These are phyloP conservation scores for Colletotrichum sp. DNA, from an alignment of 2,329 filamentous ascomycete genomes.

Conservation along the genomic window DNA sequence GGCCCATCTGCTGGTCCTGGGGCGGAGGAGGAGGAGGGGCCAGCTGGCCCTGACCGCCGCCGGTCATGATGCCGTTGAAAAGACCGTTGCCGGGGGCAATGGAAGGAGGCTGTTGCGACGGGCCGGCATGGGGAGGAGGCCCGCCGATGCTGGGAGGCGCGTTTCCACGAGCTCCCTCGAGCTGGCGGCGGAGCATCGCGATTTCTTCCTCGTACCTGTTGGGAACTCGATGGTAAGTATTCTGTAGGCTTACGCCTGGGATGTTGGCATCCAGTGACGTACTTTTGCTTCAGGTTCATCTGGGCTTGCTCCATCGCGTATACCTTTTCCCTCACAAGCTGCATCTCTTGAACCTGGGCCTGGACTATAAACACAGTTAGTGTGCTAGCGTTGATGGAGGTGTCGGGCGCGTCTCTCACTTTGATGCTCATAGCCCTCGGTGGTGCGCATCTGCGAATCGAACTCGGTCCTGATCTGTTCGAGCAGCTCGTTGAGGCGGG, in stretches of 20 bases:
- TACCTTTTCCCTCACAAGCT: conserved; percentile 91
- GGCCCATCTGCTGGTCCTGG: conserved; percentile 66
- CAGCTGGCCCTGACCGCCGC: conserved; percentile 81
- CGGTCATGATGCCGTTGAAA: conserved; percentile 96
- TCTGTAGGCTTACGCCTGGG: neutral
- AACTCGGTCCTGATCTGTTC: conserved; percentile 92
- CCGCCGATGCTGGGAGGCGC: conserved; percentile 66
- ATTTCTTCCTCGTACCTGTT: conserved; percentile 93
- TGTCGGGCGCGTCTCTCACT: conserved; percentile 66
- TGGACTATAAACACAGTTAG: conserved; percentile 64
- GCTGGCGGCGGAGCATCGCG: conserved; percentile 81
- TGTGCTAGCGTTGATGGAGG: neutral
- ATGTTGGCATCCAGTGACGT: conserved; percentile 37
- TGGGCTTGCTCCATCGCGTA: conserved; percentile 92
- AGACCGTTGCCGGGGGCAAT: conserved; percentile 91
- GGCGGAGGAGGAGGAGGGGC: conserved; percentile 73
- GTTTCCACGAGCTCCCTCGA: conserved; percentile 75
- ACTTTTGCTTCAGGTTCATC: conserved; percentile 90
- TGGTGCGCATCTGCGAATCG: conserved; percentile 80
- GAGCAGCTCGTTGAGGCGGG: conserved; percentile 86
- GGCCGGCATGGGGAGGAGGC: conserved; percentile 76
- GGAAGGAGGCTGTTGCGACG: conserved; percentile 84
- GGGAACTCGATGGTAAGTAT: conserved; percentile 11
- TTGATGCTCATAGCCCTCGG: conserved; percentile 89
- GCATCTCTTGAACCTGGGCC: conserved; percentile 91